These are phyloP conservation scores for Flaveria robusta DNA, from an alignment of 129 eudicot species.

Conservation along the genomic window DNA sequence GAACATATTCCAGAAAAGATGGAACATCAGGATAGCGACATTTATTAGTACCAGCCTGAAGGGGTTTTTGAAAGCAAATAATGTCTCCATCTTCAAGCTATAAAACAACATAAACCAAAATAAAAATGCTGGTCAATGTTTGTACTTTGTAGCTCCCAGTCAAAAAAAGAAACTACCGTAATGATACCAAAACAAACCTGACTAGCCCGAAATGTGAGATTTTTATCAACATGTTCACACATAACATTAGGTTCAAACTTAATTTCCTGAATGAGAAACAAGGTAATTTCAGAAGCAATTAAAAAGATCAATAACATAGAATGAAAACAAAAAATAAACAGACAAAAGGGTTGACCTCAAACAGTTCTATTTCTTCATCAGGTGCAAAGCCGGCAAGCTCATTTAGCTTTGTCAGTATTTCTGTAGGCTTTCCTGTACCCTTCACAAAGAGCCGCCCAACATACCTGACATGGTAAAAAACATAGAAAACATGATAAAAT, in stretches of 20 bases:
- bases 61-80: conserved; percentile 75
- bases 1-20: conserved; percentile 75
- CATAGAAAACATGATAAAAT: background rate
- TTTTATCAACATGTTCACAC: conserved; percentile 88
- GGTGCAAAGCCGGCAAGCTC: conserved; percentile 81
- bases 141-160: background rate
- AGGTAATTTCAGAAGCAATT: background rate
- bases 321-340: conserved; percentile 2
- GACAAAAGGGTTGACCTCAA: conserved; percentile 51
- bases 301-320: background rate
- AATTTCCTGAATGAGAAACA: conserved; percentile 56
- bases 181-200: conserved; percentile 52
- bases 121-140: background rate
- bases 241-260: conserved; percentile 73
- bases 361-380: conserved; percentile 83
- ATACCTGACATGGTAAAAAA: conserved; percentile 46
- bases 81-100: conserved; percentile 94
- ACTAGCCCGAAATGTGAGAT: conserved; percentile 55
- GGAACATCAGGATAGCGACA: conserved; percentile 79
- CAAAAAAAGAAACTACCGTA: background rate
- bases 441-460: conserved; percentile 83
- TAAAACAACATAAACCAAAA: background rate
- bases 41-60: conserved; percentile 42
- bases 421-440: conserved; percentile 62
- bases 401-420: conserved; percentile 61